Conservation (phyloP, 2,329 filamentous ascomycete species). For the Hypoxylon sp. region DNA sequence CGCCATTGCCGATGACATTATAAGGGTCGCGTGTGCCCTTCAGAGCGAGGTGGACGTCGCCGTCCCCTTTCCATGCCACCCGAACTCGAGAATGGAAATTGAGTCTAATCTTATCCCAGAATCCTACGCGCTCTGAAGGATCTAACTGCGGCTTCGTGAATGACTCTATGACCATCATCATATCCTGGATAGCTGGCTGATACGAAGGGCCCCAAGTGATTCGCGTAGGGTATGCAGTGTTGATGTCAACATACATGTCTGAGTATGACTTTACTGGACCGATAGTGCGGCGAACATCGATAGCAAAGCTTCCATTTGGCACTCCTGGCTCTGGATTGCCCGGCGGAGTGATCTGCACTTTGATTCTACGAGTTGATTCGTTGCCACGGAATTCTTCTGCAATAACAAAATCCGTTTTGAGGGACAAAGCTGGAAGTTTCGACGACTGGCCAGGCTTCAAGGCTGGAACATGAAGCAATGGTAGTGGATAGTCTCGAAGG, state of each 20-base stretch:
- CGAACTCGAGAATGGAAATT: slow-evolving; percentile 93
- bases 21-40: slow-evolving; percentile 96
- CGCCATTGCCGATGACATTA: slow-evolving; percentile 89
- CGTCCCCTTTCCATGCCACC: slow-evolving; percentile 93
- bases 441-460: slow-evolving; percentile 85
- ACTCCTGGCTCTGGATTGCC: slow-evolving; percentile 69
- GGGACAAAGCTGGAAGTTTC: slow-evolving; percentile 82
- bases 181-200: slow-evolving; percentile 97
- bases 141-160: slow-evolving; percentile 97
- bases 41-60: slow-evolving; percentile 92
- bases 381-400: slow-evolving; percentile 91
- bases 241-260: slow-evolving; percentile 91
- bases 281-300: slow-evolving; percentile 91
- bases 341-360: slow-evolving; percentile 87
- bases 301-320: slow-evolving; percentile 77
- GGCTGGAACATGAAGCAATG: slow-evolving; percentile 89
- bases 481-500: slow-evolving; percentile 92
- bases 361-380: slow-evolving; percentile 84
- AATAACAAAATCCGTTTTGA: slow-evolving; percentile 93
- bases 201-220: slow-evolving; percentile 99
- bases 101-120: slow-evolving; percentile 98
- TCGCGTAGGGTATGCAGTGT: slow-evolving; percentile 90
- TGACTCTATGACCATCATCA: slow-evolving; percentile 99
- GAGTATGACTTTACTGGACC: slow-evolving; percentile 97
- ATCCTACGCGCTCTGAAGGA: slow-evolving; percentile 92